Percentiles rank a stretch among this genome's conserved stretches.
phyloP scores from a whole-genome alignment of 2,329 filamentous ascomycete genomes.

The Aspergillus sp. region DNA sequence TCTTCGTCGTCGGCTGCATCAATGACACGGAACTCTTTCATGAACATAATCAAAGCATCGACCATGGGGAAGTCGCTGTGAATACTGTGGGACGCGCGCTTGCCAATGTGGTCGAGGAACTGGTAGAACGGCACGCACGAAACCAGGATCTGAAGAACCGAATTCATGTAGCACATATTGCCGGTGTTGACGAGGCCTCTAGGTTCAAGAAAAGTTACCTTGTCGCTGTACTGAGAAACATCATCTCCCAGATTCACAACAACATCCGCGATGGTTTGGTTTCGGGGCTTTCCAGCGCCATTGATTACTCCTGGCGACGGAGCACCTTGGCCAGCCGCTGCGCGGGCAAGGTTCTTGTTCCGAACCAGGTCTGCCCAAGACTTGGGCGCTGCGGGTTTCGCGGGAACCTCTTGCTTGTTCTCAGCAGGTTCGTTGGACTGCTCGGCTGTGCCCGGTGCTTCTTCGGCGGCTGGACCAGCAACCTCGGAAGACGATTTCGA shows the following conservation, averaged over 20 bases:
- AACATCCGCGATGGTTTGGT: slow-evolving; percentile 71
- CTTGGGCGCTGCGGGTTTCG: slow-evolving; percentile 51
- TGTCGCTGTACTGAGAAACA: slow-evolving; percentile 55
- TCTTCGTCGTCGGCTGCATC: slow-evolving; percentile 75
- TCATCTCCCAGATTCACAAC: slow-evolving; percentile 71
- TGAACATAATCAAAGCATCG: slow-evolving; percentile 96
- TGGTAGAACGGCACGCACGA: slow-evolving; percentile 94
- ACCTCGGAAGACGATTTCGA: slow-evolving; percentile 30
- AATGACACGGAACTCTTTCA: slow-evolving; percentile 86
- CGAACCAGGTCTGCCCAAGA: slow-evolving; percentile 71
- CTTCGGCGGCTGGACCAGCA: slow-evolving; percentile 10
- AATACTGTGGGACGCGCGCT: slow-evolving; percentile 83
- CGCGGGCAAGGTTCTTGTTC: slow-evolving; percentile 43
- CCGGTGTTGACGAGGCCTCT: slow-evolving; percentile 93
- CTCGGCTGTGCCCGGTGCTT: background rate
- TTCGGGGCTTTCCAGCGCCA: slow-evolving; percentile 49
- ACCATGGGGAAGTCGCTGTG: slow-evolving; percentile 92
- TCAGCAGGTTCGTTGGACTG: slow-evolving; percentile 9
- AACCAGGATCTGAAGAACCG: slow-evolving; percentile 91
- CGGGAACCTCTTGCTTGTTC: slow-evolving; percentile 29
- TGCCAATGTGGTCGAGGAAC: slow-evolving; percentile 83
- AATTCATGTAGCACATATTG: slow-evolving; percentile 99
- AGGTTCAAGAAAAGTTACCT: slow-evolving; percentile 83
- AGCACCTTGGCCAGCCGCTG: slow-evolving; percentile 28
- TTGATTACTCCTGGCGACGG: slow-evolving; percentile 32